Base-by-base conservation (phyloP, 768 basidiomycete genomes). In the Scleroderma citrinum region DNA sequence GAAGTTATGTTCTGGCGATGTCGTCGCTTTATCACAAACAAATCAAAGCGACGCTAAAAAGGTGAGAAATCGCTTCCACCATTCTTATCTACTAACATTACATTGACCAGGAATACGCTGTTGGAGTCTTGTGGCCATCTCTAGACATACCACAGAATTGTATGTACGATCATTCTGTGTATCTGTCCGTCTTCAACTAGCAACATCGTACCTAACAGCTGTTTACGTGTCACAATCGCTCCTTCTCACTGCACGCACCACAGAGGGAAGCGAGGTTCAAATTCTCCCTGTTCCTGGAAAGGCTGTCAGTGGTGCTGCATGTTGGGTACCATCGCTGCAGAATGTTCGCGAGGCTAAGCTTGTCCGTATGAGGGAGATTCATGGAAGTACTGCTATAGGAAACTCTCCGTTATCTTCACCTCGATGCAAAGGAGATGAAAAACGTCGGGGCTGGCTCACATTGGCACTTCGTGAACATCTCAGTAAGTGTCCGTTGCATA, bases 61-160 rank as follows among this genome's bases (percentile, higher is more conserved):
- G 65, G 73, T 72, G 59, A 67, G 65, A 47, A 47, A 51, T 14
- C n/a, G 45, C 46, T 46, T n/a, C n/a, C n/a, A n/a, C n/a, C n/a
- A 34, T 47, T 38, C 50, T 50, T 45, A n/a, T 54, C 48, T 43
- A 57, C 34, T 57, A 21, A 56, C 57, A 53, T 48, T 43, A 43
- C 53, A 32, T 37, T 19, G 44, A 40, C 53, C 59, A 85, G 83
- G 66, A 72, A 38, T 82, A 83, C 63, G 78, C 82, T 12, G 70
- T 89, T 46, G 89, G 88, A 5, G 68, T 82, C 40, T 75, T 78
- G 56, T 91, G 88, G 88, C 87, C 87, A n/a, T 85, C 83, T 34
- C 58, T 75, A 39, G 83, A 86, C 7, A 47, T 83, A 47, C 61
- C 79, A 23, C 73, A 72, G 45, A 76, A 81, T 52, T 70, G 88